Percentiles rank a stretch among this genome's conserved stretches.
phyloP scores from a whole-genome alignment of 148 eudicot species.

The Chenopodium album region DNA sequence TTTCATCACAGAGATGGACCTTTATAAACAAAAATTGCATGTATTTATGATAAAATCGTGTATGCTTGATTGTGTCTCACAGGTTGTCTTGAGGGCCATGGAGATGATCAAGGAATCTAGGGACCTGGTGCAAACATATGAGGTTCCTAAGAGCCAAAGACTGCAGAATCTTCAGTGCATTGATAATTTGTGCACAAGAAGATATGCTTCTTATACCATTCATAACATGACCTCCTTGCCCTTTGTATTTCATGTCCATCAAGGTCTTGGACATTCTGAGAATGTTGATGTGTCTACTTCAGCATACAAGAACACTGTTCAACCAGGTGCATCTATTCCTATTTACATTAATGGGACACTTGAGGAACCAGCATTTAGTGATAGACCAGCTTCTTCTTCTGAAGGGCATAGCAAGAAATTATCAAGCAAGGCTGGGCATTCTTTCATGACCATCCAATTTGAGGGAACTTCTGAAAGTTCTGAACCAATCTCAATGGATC shows the following conservation, averaged over 20 bases:
- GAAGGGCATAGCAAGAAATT: constrained; percentile 63
- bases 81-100: constrained; percentile 68
- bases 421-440: constrained; percentile 57
- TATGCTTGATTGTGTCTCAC: constrained; percentile 11
- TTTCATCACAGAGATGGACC: not conserved
- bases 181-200: constrained; percentile 47
- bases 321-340: constrained; percentile 67
- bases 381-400: constrained; percentile 57
- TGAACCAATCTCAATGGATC: constrained; percentile 88
- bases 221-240: constrained; percentile 86
- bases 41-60: not conserved
- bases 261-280: constrained; percentile 50
- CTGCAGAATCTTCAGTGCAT: constrained; percentile 41
- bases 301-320: constrained; percentile 43
- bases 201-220: constrained; percentile 81
- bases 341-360: constrained; percentile 66
- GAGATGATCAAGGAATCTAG: constrained; percentile 74
- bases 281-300: constrained; percentile 43
- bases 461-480: constrained; percentile 80
- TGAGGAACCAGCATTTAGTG: constrained; percentile 57
- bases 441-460: constrained; percentile 67
- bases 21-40: not conserved
- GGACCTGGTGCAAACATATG: constrained; percentile 39
- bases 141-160: constrained; percentile 43
- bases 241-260: constrained; percentile 55